Evolutionary conservation across 2,329 filamentous ascomycete species (phyloP).

Genomic region (Juglanconis oblonga): DNA sequence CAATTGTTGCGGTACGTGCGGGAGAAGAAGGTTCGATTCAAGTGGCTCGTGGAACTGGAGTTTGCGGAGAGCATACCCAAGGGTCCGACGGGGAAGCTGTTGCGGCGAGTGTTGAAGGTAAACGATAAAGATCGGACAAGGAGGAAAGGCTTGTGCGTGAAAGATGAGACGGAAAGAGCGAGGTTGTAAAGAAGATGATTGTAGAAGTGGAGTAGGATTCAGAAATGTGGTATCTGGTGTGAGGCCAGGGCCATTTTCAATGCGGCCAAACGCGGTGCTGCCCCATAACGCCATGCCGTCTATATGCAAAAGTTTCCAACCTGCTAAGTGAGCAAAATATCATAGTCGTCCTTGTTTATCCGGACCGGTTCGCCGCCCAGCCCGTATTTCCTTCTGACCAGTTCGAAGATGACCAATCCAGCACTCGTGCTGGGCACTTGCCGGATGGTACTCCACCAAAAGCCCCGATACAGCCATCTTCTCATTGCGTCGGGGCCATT

Average conservation of each 20-base stretch:
- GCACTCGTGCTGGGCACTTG: constrained; percentile 77
- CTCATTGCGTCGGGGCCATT: constrained; percentile 33
- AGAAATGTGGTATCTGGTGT: background rate
- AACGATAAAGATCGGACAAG: background rate
- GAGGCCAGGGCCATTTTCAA: background rate
- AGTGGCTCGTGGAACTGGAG: constrained; percentile 44
- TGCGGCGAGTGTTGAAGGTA: constrained; percentile 43
- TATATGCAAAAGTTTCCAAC: background rate
- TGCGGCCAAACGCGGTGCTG: background rate
- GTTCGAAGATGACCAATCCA: constrained; percentile 74
- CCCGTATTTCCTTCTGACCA: constrained; percentile 71
- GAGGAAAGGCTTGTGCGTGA: background rate
- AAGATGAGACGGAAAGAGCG: background rate
- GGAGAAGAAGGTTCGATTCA: constrained; percentile 49
- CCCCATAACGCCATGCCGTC: constrained; percentile 6
- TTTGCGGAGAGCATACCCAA: constrained; percentile 52
- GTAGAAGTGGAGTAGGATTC: background rate
- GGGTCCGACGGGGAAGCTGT: constrained; percentile 55
- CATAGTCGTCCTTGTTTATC: constrained; percentile 67
- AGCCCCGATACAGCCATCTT: constrained; percentile 67
- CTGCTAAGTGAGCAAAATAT: constrained; percentile 57
- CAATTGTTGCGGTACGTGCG: constrained; percentile 45
- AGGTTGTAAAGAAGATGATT: background rate
- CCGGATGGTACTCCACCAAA: constrained; percentile 68
- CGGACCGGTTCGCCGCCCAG: constrained; percentile 58